Evolutionary conservation across 192 early-diverging fungal species (phyloP).

Genomic region (Gaertneriomyces semiglobifer): DNA sequence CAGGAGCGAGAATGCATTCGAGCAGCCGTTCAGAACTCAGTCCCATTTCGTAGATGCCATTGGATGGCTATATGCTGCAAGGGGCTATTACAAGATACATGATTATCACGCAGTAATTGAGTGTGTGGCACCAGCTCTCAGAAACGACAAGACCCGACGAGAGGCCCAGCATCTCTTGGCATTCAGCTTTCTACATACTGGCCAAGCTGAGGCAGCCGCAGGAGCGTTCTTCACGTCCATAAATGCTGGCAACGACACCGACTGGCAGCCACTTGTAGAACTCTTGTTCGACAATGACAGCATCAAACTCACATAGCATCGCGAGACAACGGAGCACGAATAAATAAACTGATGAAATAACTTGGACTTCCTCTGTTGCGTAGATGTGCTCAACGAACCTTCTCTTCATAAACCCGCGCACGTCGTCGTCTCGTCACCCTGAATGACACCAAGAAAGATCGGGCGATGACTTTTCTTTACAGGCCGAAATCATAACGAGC

Average conservation of each 20-base stretch:
- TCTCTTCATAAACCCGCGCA: too few relatives aligned
- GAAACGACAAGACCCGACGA: slow-evolving; percentile 58
- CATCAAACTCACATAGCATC: slow-evolving; percentile 43
- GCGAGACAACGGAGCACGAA: too few relatives aligned
- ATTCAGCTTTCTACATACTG: slow-evolving; percentile 55
- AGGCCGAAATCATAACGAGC: too few relatives aligned
- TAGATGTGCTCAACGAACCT: too few relatives aligned
- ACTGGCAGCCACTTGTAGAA: slow-evolving; percentile 61
- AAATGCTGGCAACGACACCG: slow-evolving; percentile 60
- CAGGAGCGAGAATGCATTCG: not conserved
- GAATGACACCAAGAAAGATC: too few relatives aligned
- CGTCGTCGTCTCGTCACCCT: too few relatives aligned
- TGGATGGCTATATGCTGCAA: slow-evolving; percentile 61
- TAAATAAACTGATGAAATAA: too few relatives aligned
- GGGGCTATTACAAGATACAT: slow-evolving; percentile 61
- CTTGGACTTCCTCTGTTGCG: too few relatives aligned
- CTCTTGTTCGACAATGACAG: slow-evolving; percentile 54
- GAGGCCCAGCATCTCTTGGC: slow-evolving; percentile 62
- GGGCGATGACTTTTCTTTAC: too few relatives aligned
- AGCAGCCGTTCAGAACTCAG: not conserved
- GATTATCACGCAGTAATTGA: slow-evolving; percentile 64
- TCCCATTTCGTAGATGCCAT: slow-evolving; percentile 42
- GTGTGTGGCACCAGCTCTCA: slow-evolving; percentile 56
- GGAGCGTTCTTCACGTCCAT: slow-evolving; percentile 62
- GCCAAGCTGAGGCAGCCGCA: slow-evolving; percentile 55